Percentiles rank a stretch among this genome's conserved stretches.
Evolutionary conservation across 2,329 filamentous ascomycete genomes (phyloP).

Genomic region (Trichoderma hamatum): DNA sequence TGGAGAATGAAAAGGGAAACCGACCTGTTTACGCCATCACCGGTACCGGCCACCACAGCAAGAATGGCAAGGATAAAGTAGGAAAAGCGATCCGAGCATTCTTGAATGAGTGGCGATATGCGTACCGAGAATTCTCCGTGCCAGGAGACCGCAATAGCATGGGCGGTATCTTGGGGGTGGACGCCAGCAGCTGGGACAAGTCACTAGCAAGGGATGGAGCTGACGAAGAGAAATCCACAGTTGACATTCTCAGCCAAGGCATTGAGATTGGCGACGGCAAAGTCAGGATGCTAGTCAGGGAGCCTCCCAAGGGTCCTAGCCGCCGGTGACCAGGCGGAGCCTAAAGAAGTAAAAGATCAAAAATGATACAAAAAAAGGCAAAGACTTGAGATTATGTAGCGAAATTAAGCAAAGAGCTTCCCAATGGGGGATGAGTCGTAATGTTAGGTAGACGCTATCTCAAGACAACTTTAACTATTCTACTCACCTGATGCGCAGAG

Average conservation of each 20-base stretch:
- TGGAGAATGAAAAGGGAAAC: slow-evolving; percentile 74
- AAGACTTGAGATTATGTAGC: background rate
- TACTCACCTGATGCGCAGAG: background rate
- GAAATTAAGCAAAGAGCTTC: background rate
- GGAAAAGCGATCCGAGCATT: slow-evolving; percentile 90
- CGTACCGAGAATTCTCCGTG: slow-evolving; percentile 93
- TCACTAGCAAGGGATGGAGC: slow-evolving; percentile 54
- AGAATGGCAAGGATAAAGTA: slow-evolving; percentile 98
- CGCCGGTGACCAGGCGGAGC: slow-evolving; percentile 44
- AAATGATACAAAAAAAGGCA: slow-evolving; percentile 16
- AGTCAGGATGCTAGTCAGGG: slow-evolving; percentile 65
- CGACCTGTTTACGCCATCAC: slow-evolving; percentile 93
- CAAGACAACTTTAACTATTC: background rate
- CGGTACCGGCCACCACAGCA: slow-evolving; percentile 94
- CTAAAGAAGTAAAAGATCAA: slow-evolving; percentile 39
- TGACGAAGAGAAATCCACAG: slow-evolving; percentile 48
- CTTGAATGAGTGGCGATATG: slow-evolving; percentile 93
- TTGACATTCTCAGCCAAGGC: slow-evolving; percentile 66
- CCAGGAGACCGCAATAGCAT: slow-evolving; percentile 84
- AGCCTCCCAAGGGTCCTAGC: slow-evolving; percentile 60
- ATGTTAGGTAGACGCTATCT: slow-evolving; percentile 18
- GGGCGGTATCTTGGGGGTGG: slow-evolving; percentile 75
- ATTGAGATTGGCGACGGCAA: slow-evolving; percentile 70
- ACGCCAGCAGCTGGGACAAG: slow-evolving; percentile 69
- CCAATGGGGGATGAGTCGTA: background rate